These are phyloP conservation scores for Ramaria sp. DNA, from an alignment of 768 basidiomycete genomes.

Conservation along the genomic window DNA sequence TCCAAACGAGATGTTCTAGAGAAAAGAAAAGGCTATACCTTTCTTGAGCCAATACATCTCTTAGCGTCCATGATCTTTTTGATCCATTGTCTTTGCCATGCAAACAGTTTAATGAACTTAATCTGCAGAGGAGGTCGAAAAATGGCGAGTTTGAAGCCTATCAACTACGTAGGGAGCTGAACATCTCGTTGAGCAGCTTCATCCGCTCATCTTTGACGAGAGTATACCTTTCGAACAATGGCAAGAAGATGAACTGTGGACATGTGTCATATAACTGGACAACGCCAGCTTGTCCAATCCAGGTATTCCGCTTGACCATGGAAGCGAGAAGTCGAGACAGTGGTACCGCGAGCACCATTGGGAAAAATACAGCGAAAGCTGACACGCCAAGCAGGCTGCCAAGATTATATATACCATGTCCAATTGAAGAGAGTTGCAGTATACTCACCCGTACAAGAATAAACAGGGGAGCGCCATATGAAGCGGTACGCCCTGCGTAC, in stretches of 20 bases:
- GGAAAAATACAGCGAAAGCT: constrained; percentile 35
- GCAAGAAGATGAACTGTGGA: too few species aligned
- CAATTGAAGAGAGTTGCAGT: neutral
- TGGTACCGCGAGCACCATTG: constrained; percentile 28
- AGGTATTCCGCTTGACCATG: constrained; percentile 26
- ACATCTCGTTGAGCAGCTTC: constrained; percentile 33
- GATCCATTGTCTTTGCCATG: constrained; percentile 35
- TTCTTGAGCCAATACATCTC: constrained; percentile 23
- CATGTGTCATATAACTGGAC: too few species aligned
- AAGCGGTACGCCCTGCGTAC: constrained; percentile 19
- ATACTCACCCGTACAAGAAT: constrained; percentile 28
- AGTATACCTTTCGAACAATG: constrained; percentile 23
- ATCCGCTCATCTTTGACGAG: constrained; percentile 31
- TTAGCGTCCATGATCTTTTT: constrained; percentile 23
- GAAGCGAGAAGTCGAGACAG: constrained; percentile 30
- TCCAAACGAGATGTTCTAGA: neutral
- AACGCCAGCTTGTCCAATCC: too few species aligned
- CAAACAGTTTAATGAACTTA: constrained; percentile 34
- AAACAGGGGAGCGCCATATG: constrained; percentile 22
- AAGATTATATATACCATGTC: neutral
- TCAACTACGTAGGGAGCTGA: constrained; percentile 15
- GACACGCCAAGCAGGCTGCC: constrained; percentile 32
- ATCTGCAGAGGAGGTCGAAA: neutral
- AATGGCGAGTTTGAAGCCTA: neutral
- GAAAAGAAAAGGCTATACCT: constrained; percentile 11